Evolutionary conservation across 2,329 filamentous ascomycete species (phyloP).

Genomic region (Fusarium illudens): DNA sequence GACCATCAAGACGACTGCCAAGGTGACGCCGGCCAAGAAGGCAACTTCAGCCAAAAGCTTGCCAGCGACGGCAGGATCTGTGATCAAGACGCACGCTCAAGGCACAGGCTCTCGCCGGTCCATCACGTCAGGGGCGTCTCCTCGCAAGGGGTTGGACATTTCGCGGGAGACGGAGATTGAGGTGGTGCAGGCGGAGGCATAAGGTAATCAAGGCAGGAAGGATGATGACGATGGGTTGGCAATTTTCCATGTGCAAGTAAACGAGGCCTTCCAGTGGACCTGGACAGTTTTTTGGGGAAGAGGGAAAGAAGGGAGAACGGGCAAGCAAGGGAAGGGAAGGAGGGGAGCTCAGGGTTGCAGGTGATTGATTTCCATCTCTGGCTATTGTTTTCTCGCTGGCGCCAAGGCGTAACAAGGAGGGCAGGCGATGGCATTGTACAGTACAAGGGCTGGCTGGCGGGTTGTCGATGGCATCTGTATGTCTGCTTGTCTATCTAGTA

Average conservation of each 20-base stretch:
- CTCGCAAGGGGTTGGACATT: constrained; percentile 35
- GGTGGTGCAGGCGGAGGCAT: constrained; percentile 31
- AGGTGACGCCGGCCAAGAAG: constrained; percentile 6
- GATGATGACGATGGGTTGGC: constrained; percentile 12
- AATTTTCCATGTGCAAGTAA: constrained; percentile 20
- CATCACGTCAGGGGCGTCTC: constrained; percentile 4
- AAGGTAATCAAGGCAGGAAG: background rate
- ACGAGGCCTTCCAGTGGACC: constrained; percentile 27
- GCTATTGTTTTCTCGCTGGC: constrained; percentile 18
- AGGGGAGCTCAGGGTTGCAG: background rate
- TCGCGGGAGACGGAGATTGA: constrained; percentile 33
- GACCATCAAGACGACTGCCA: constrained; percentile 25
- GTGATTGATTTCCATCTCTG: background rate
- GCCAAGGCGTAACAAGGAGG: constrained; percentile 26
- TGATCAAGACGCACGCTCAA: constrained; percentile 17
- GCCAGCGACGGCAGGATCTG: constrained; percentile 14
- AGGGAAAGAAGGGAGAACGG: background rate
- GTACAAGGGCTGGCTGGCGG: constrained; percentile 18
- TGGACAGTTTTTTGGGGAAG: constrained; percentile 9
- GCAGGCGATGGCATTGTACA: constrained; percentile 27
- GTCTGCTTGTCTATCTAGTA: constrained; percentile 21
- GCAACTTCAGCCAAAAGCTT: background rate
- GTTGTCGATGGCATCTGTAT: constrained; percentile 13
- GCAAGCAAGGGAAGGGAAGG: background rate
- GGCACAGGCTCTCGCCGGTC: background rate